Conservation (phyloP, 257 asterid species). For the Plantago major region DNA sequence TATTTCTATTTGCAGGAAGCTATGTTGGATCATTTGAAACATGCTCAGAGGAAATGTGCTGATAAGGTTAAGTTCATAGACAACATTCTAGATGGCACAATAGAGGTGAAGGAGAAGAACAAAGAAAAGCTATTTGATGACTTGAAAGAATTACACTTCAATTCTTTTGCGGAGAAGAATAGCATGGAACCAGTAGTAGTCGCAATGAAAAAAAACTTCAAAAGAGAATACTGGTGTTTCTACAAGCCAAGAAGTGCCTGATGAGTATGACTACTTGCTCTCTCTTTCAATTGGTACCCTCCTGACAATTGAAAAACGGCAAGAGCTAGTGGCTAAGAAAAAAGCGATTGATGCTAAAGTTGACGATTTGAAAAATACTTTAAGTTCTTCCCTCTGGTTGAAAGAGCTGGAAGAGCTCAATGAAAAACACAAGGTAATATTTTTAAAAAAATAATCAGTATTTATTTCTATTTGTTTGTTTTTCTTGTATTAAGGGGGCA, state of each 20-base stretch:
- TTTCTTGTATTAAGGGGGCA: no score
- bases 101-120: constrained; percentile 78
- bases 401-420: constrained; percentile 79
- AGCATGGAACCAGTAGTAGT: constrained; percentile 41
- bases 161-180: constrained; percentile 73
- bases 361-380: constrained; percentile 58
- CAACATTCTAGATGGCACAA: constrained; percentile 72
- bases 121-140: constrained; percentile 70
- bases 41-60: constrained; percentile 64
- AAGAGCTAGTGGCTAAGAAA: constrained; percentile 63
- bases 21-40: constrained; percentile 61
- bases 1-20: constrained; percentile 47
- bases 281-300: constrained; percentile 78
- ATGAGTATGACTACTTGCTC: constrained; percentile 89
- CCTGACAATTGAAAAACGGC: constrained; percentile 72
- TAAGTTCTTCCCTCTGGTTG: constrained; percentile 63
- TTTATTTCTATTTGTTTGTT: no score
- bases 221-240: constrained; percentile 44
- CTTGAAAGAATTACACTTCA: constrained; percentile 74
- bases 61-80: constrained; percentile 78
- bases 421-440: constrained; percentile 56
- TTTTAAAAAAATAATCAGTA: no score
- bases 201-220: constrained; percentile 70
- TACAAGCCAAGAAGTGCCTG: constrained; percentile 42
- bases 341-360: constrained; percentile 53